Evolutionary conservation across 768 basidiomycete genomes (phyloP).

Genomic region (Tephrocybe rancida): DNA sequence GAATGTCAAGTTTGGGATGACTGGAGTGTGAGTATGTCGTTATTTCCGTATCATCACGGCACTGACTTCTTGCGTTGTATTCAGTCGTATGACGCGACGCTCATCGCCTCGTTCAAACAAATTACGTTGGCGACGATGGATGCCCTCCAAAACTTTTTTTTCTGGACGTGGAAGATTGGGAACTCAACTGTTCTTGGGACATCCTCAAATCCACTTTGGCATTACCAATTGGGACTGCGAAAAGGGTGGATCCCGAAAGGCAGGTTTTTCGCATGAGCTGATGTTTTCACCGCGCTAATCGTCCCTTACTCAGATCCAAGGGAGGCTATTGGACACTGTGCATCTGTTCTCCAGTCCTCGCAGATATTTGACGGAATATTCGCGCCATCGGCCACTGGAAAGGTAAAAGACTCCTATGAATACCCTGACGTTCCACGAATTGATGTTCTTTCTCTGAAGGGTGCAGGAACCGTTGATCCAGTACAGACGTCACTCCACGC

Average conservation of each 20-base stretch:
- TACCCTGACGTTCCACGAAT: neutral
- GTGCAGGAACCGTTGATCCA: conserved; percentile 62
- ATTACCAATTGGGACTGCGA: conserved; percentile 84
- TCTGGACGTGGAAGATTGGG: conserved; percentile 97
- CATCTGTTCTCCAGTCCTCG: conserved; percentile 36
- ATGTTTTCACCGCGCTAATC: neutral
- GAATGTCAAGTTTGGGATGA: conserved; percentile 45
- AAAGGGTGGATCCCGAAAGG: conserved; percentile 88
- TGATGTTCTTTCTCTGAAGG: conserved; percentile 29
- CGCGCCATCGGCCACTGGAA: conserved; percentile 72
- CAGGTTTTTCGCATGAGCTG: conserved; percentile 19
- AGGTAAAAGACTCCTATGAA: conserved; percentile 30
- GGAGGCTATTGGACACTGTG: conserved; percentile 48
- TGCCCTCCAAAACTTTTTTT: conserved; percentile 90
- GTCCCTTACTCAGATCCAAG: conserved; percentile 38
- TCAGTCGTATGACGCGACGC: conserved; percentile 56
- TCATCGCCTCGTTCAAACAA: conserved; percentile 60
- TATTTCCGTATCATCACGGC: no score
- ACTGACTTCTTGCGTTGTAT: neutral
- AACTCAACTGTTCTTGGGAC: conserved; percentile 71
- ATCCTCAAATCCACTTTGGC: conserved; percentile 80
- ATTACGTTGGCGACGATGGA: conserved; percentile 86
- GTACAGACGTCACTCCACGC: conserved; percentile 48
- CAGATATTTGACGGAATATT: conserved; percentile 55
- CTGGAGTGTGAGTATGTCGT: conserved; percentile 37